Evolutionary conservation across 1,284 basidiomycete species (phyloP).

Genomic region (Tilletia caries): DNA sequence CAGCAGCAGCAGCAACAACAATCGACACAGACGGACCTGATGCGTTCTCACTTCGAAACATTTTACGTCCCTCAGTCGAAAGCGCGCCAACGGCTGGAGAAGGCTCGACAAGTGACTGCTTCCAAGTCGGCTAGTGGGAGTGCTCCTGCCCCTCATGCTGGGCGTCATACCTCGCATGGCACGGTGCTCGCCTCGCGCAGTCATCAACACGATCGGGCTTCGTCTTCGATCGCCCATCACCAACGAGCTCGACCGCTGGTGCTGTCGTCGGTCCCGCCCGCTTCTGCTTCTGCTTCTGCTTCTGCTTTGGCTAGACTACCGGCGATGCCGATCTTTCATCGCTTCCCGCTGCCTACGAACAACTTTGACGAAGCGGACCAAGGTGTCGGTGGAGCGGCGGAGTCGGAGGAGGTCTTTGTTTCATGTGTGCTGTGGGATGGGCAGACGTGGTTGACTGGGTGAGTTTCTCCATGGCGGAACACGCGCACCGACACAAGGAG

Average conservation of each 20-base stretch:
- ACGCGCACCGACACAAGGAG: background rate
- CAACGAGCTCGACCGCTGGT: too few relatives aligned
- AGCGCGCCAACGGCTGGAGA: background rate
- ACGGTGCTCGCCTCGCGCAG: too few relatives aligned
- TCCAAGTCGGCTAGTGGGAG: background rate
- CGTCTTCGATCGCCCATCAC: too few relatives aligned
- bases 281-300: background rate
- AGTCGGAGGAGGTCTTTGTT: background rate
- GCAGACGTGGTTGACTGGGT: constrained; percentile 14
- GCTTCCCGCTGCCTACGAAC: constrained; percentile 3
- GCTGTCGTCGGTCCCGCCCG: background rate
- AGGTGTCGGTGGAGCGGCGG: background rate
- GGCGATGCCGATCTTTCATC: constrained; percentile 15
- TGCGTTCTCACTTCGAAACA: background rate
- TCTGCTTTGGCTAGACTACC: background rate
- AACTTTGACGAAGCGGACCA: background rate
- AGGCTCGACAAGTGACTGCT: background rate
- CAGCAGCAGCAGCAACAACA: background rate
- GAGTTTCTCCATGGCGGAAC: constrained; percentile 1
- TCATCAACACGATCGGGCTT: too few relatives aligned
- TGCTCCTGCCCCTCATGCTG: background rate
- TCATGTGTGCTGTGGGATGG: constrained; percentile 5
- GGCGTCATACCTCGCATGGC: too few relatives aligned
- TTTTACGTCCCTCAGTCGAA: background rate
- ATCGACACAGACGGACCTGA: background rate